Conservation (phyloP, 345 rosid species). For the Citrus inodora region DNA sequence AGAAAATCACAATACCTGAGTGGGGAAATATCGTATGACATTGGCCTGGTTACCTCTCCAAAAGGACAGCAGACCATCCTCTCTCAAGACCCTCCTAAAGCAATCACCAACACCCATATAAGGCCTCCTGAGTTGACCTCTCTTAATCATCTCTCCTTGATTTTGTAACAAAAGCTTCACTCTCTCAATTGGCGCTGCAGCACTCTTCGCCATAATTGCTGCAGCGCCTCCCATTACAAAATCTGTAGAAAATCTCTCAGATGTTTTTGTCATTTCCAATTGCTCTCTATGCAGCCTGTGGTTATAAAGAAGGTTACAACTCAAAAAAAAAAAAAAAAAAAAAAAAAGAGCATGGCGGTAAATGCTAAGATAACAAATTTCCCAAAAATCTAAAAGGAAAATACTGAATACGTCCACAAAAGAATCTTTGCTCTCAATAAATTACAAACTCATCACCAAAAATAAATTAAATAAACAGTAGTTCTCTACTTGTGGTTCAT, state of each 20-base stretch:
- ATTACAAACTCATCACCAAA: neutral
- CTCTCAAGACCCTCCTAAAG: constrained; percentile 65
- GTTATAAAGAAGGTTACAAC: neutral
- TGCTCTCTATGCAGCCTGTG: neutral
- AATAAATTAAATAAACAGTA: neutral
- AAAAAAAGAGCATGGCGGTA: neutral
- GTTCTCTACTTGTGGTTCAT: neutral
- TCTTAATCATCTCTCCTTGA: constrained; percentile 87
- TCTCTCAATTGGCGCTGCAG: constrained; percentile 91
- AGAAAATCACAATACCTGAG: constrained; percentile 49
- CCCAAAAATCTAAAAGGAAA: neutral
- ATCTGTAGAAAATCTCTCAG: constrained; percentile 71
- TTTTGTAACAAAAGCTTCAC: constrained; percentile 92
- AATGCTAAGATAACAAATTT: neutral
- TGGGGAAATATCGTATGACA: constrained; percentile 85
- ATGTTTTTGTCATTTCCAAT: constrained; percentile 34
- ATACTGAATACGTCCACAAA: neutral
- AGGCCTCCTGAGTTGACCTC: constrained; percentile 65
- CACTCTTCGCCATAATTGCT: constrained; percentile 69
- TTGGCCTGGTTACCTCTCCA: constrained; percentile 99
- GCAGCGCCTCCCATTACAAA: constrained; percentile 80
- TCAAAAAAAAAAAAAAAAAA: neutral
- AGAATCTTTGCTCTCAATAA: neutral
- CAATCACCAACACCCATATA: constrained; percentile 66
- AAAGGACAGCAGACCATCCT: constrained; percentile 77